phyloP scores from a whole-genome alignment of 1,284 basidiomycete species.

The Tilletia indica region DNA sequence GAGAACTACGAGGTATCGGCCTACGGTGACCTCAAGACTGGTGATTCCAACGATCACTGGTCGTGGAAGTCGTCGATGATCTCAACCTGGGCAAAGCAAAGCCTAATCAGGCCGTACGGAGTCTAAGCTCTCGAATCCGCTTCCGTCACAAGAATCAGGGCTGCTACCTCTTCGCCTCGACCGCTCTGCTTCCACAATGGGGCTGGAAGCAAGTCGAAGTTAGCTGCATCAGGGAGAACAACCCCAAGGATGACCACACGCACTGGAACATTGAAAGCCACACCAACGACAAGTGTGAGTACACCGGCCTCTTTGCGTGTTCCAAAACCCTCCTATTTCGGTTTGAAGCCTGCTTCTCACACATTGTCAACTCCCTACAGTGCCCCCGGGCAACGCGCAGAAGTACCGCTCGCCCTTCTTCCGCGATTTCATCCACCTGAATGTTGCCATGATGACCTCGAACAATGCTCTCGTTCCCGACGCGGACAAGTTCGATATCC shows the following conservation, averaged over 20 bases:
- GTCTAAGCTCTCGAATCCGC: constrained; percentile 82
- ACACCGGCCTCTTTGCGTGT: neutral
- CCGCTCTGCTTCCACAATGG: constrained; percentile 89
- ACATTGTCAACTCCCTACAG: constrained; percentile 57
- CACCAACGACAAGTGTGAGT: constrained; percentile 83
- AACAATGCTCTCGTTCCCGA: constrained; percentile 97
- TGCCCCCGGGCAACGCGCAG: constrained; percentile 77
- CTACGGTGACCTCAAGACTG: constrained; percentile 83
- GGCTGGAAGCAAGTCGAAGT: constrained; percentile 99
- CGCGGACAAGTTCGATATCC: constrained; percentile 94
- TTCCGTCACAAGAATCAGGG: constrained; percentile 71
- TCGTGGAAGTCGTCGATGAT: constrained; percentile 91
- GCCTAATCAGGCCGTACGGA: constrained; percentile 69
- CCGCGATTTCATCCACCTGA: constrained; percentile 95
- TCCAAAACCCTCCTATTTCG: neutral
- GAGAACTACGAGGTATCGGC: constrained; percentile 86
- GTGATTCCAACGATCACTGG: constrained; percentile 86
- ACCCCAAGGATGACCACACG: constrained; percentile 78
- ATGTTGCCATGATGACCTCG: constrained; percentile 99
- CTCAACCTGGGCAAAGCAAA: constrained; percentile 60
- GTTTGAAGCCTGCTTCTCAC: neutral
- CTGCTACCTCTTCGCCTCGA: constrained; percentile 80
- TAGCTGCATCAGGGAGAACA: constrained; percentile 84
- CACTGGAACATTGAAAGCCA: constrained; percentile 98
- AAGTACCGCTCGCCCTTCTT: constrained; percentile 88